A percentile compares a stretch with the other conserved stretches of the same genome.
Evolutionary conservation across 257 asterid species (phyloP).

Genomic region (Solanum paucissectum): DNA sequence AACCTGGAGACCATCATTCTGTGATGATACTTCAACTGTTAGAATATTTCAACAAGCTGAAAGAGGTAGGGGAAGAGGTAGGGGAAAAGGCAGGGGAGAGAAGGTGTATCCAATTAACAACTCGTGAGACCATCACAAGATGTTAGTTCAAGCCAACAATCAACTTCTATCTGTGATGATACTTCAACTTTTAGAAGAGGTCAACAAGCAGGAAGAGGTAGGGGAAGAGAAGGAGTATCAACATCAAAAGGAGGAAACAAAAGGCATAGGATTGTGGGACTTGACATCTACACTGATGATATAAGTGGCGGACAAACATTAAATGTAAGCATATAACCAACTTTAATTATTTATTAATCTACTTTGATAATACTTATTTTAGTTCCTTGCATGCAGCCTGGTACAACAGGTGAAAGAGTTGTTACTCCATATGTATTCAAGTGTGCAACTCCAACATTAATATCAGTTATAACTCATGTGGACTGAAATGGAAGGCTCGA

Average conservation of each 20-base stretch:
- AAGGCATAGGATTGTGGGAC: background rate
- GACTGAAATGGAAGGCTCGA: too few species aligned
- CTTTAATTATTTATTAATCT: too few species aligned
- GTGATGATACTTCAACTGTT: background rate
- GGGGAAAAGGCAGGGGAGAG: rapidly evolving
- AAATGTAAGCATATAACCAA: too few species aligned
- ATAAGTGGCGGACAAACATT: too few species aligned
- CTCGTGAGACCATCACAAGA: too few species aligned
- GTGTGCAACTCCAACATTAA: background rate
- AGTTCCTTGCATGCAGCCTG: too few species aligned
- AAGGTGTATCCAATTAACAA: background rate
- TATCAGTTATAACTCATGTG: background rate
- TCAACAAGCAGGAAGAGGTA: background rate
- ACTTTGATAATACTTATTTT: too few species aligned
- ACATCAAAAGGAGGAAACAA: too few species aligned
- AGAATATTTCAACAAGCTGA: background rate
- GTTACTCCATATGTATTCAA: too few species aligned
- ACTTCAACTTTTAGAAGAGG: background rate
- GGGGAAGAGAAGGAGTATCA: background rate
- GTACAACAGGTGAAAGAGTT: background rate
- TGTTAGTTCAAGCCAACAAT: too few species aligned
- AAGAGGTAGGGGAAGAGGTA: background rate
- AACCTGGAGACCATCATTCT: background rate
- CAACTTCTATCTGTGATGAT: background rate
- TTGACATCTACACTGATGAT: too few species aligned